Evolutionary conservation across 208 protist genomes (phyloP).

Genomic region (Novymonas esmeraldas): DNA sequence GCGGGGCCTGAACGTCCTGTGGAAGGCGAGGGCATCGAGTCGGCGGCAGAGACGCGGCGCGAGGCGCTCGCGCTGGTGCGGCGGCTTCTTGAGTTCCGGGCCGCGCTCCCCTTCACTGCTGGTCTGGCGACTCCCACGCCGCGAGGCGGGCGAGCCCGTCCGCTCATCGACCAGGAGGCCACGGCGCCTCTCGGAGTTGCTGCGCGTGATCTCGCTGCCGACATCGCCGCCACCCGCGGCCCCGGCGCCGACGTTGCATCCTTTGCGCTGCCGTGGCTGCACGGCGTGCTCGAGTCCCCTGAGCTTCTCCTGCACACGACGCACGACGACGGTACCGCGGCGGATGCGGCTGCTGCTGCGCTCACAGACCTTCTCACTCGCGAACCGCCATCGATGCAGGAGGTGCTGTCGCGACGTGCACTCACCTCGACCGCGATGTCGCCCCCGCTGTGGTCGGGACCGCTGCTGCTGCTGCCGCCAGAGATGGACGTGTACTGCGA

Average conservation of each 20-base stretch:
- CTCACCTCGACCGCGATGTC: background rate
- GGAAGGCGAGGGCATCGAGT: background rate
- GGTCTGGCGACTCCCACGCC: background rate
- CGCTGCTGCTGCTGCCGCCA: background rate
- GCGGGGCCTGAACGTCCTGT: background rate
- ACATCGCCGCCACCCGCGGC: conserved; percentile 21
- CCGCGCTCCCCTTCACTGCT: background rate
- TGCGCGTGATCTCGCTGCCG: conserved; percentile 23
- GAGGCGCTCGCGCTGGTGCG: conserved; percentile 1
- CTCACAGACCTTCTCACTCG: conserved; percentile 1
- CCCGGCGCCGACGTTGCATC: background rate
- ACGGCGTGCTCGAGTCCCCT: conserved; percentile 26
- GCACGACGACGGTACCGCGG: no score
- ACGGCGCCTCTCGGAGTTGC: conserved; percentile 4
- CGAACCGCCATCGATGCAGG: background rate
- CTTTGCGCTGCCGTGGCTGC: conserved; percentile 12
- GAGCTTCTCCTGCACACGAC: conserved; percentile 12
- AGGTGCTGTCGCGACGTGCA: background rate
- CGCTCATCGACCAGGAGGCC: no score
- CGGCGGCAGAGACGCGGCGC: background rate
- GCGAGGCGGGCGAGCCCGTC: no score
- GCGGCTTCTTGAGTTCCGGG: conserved; percentile 5
- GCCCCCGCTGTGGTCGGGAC: background rate
- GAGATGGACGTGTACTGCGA: conserved; percentile 18
- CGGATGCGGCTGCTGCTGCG: no score